These are phyloP conservation scores for Scheffersomyces illinoinensis DNA, from an alignment of 1,139 yeast species.

Conservation along the genomic window DNA sequence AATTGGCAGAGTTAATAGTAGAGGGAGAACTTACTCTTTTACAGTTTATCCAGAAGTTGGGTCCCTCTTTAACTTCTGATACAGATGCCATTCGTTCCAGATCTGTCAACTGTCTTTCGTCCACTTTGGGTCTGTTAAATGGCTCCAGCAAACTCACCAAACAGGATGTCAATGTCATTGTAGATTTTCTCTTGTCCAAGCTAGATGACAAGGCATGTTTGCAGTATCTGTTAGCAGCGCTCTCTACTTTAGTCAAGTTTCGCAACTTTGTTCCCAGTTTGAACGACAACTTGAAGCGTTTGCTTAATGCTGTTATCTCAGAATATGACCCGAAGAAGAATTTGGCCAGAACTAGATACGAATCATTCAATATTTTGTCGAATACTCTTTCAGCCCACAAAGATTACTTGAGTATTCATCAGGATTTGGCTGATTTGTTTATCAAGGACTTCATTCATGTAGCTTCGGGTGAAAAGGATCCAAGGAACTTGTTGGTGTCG, in stretches of 20 bases:
- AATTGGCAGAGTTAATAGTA: constrained; percentile 31
- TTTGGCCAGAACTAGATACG: constrained; percentile 65
- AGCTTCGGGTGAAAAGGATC: constrained; percentile 92
- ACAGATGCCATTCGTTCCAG: constrained; percentile 51
- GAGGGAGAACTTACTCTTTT: constrained; percentile 44
- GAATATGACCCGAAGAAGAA: constrained; percentile 60
- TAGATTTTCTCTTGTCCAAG: constrained; percentile 64
- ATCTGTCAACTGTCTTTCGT: constrained; percentile 62
- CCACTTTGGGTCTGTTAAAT: constrained; percentile 43
- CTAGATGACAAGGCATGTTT: constrained; percentile 63
- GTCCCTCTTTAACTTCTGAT: constrained; percentile 65
- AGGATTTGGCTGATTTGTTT: constrained; percentile 34
- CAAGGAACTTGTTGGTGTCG: constrained; percentile 75
- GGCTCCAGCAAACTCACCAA: constrained; percentile 39
- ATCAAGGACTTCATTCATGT: constrained; percentile 62
- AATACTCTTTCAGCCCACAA: constrained; percentile 23
- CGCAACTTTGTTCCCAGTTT: constrained; percentile 36
- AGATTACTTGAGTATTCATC: constrained; percentile 12
- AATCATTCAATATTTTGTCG: constrained; percentile 54
- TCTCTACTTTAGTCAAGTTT: constrained; percentile 54
- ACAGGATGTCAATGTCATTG: constrained; percentile 68
- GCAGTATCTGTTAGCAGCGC: constrained; percentile 54
- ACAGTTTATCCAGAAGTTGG: constrained; percentile 54
- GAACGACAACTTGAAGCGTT: constrained; percentile 25
- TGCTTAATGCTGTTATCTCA: constrained; percentile 44